phyloP scores from a whole-genome alignment of 2,329 filamentous ascomycete genomes.

The Shiraia bambusicola region DNA sequence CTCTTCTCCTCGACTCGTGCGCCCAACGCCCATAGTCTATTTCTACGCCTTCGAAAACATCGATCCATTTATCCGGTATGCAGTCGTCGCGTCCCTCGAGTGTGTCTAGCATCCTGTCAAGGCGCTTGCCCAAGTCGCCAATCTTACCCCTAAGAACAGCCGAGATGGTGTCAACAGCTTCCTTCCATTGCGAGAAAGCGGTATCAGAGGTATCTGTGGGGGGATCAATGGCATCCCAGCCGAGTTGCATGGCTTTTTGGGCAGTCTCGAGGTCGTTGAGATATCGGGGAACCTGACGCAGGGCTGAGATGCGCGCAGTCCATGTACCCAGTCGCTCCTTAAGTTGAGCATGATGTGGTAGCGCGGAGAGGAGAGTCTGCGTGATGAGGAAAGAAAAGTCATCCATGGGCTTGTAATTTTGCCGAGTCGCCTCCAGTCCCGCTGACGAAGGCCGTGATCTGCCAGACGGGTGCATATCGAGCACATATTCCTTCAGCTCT shows the following conservation, averaged over 20 bases:
- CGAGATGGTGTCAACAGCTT: slow-evolving; percentile 57
- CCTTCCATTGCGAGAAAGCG: slow-evolving; percentile 38
- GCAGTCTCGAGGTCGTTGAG: slow-evolving; percentile 64
- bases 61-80: slow-evolving; percentile 83
- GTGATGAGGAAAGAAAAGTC: slow-evolving; percentile 90
- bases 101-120: slow-evolving; percentile 84
- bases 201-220: slow-evolving; percentile 35
- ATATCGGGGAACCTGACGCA: slow-evolving; percentile 71
- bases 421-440: slow-evolving; percentile 32
- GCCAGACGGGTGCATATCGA: slow-evolving; percentile 69
- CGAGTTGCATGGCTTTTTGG: slow-evolving; percentile 64
- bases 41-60: slow-evolving; percentile 80
- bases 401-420: slow-evolving; percentile 70
- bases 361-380: slow-evolving; percentile 82
- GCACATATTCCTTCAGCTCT: slow-evolving; percentile 84
- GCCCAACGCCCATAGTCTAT: slow-evolving; percentile 78
- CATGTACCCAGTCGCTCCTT: slow-evolving; percentile 73
- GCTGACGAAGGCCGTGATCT: slow-evolving; percentile 50
- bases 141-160: slow-evolving; percentile 68
- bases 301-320: slow-evolving; percentile 72
- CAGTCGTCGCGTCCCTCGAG: slow-evolving; percentile 83
- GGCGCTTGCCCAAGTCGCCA: slow-evolving; percentile 65
- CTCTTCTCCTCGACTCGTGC: slow-evolving; percentile 70
- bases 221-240: slow-evolving; percentile 62
- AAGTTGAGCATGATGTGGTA: slow-evolving; percentile 77